Percentiles rank a stretch among this genome's conserved stretches.
These are phyloP conservation scores for Salvia miltiorrhiza DNA, from an alignment of 257 asterid genomes.

Conservation along the genomic window DNA sequence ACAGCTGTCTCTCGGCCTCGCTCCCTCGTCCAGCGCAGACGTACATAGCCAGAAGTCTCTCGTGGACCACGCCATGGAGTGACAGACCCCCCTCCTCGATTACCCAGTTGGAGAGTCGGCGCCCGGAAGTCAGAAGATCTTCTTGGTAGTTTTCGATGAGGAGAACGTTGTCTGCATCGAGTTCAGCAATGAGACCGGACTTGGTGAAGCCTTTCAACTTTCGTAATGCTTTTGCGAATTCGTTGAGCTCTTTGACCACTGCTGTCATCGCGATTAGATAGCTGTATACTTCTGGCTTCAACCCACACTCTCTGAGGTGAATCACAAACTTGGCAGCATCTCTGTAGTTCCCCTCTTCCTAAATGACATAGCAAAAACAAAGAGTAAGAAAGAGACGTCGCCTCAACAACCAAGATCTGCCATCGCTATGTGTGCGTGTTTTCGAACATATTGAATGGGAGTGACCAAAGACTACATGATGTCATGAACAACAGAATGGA, in stretches of 20 bases:
- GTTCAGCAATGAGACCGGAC: slow-evolving; percentile 56
- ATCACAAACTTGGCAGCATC: slow-evolving; percentile 73
- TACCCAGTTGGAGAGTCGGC: slow-evolving; percentile 57
- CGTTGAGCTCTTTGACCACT: slow-evolving; percentile 85
- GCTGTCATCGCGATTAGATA: slow-evolving; percentile 92
- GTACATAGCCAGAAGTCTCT: slow-evolving; percentile 87
- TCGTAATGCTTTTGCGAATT: slow-evolving; percentile 77
- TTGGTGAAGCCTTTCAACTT: slow-evolving; percentile 63
- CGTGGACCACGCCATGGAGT: slow-evolving; percentile 60
- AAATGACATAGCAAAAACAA: slow-evolving; percentile 10
- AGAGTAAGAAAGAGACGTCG: neutral
- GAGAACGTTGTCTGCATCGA: slow-evolving; percentile 40
- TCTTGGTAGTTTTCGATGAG: slow-evolving; percentile 65
- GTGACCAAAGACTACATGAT: neutral
- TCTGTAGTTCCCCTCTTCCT: slow-evolving; percentile 81
- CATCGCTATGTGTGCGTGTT: neutral
- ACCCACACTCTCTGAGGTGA: slow-evolving; percentile 59
- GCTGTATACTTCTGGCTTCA: slow-evolving; percentile 88
- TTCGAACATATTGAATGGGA: neutral
- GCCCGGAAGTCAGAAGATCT: slow-evolving; percentile 57
- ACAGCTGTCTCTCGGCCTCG: slow-evolving; percentile 79
- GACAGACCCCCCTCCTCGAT: slow-evolving; percentile 63
- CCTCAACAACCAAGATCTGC: neutral
- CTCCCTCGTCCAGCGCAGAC: slow-evolving; percentile 80
- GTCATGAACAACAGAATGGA: neutral